phyloP scores from a whole-genome alignment of 2,329 filamentous ascomycete species.

The Aureobasidium sp. region DNA sequence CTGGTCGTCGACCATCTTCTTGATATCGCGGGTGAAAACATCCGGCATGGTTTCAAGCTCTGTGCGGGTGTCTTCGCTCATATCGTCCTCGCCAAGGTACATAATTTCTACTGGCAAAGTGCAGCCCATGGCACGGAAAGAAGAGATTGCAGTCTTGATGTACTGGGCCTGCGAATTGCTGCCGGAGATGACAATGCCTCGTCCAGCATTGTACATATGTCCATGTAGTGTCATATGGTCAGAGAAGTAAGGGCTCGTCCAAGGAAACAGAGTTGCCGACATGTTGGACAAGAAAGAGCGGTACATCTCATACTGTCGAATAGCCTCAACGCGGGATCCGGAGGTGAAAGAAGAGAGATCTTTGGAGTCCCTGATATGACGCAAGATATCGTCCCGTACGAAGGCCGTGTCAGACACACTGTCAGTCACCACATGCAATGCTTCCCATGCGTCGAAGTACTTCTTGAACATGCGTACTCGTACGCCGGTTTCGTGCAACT shows the following conservation, averaged over 20 bases:
- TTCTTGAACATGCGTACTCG: conserved; percentile 36
- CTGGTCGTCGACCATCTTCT: conserved; percentile 38
- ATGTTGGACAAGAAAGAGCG: conserved; percentile 36
- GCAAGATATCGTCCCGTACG: conserved; percentile 36
- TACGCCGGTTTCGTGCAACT: conserved; percentile 35
- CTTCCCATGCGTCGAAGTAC: conserved; percentile 38
- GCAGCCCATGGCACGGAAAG: conserved; percentile 34
- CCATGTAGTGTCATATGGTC: conserved; percentile 41
- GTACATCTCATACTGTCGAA: conserved; percentile 39
- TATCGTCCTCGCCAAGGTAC: conserved; percentile 39
- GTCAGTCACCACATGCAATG: conserved; percentile 27
- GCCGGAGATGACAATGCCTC: conserved; percentile 40
- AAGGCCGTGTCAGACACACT: conserved; percentile 28
- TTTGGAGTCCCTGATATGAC: conserved; percentile 28
- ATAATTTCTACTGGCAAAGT: conserved; percentile 35
- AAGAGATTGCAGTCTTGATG: conserved; percentile 38
- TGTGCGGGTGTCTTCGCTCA: conserved; percentile 37
- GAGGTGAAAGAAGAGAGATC: conserved; percentile 20
- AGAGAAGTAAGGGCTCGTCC: conserved; percentile 37
- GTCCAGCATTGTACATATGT: conserved; percentile 36
- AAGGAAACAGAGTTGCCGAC: conserved; percentile 34
- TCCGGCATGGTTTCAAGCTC: conserved; percentile 37
- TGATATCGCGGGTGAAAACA: conserved; percentile 40
- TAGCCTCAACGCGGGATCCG: conserved; percentile 26
- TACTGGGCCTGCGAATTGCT: conserved; percentile 39